Percentiles rank a stretch among this genome's conserved stretches.
Evolutionary conservation across 495 filamentous ascomycete species (phyloP).

Genomic region (Penicillium desertorum): DNA sequence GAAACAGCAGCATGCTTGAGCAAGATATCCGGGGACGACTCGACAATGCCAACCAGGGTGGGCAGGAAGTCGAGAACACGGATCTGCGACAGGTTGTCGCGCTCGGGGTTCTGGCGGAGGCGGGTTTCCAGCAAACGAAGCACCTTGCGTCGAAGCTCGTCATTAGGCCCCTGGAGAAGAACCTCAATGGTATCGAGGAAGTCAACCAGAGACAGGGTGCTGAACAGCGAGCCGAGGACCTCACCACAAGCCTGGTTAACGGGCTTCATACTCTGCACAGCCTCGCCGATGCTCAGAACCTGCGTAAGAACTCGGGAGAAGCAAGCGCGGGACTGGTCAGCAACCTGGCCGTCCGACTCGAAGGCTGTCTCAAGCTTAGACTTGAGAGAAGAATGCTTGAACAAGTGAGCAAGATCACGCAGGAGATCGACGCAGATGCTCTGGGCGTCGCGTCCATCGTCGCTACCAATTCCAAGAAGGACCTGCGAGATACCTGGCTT

Average conservation of each 20-base stretch:
- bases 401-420: conserved; percentile 41
- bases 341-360: conserved; percentile 42
- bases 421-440: conserved; percentile 64
- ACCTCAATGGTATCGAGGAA: conserved; percentile 81
- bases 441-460: conserved; percentile 57
- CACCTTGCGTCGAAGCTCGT: conserved; percentile 73
- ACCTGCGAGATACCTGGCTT: conserved; percentile 66
- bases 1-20: conserved; percentile 79
- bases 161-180: conserved; percentile 68
- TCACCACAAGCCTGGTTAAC: conserved; percentile 65
- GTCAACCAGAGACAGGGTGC: conserved; percentile 75
- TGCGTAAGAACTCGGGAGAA: conserved; percentile 73
- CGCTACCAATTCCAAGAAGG: conserved; percentile 64
- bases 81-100: conserved; percentile 62
- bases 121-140: conserved; percentile 75
- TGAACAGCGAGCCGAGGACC: conserved; percentile 69
- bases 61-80: conserved; percentile 77
- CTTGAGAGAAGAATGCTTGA: conserved; percentile 48
- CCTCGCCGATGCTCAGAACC: conserved; percentile 59
- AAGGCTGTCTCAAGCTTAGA: conserved; percentile 42
- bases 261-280: conserved; percentile 57
- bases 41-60: conserved; percentile 69
- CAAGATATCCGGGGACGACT: conserved; percentile 64
- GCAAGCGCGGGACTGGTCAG: conserved; percentile 59
- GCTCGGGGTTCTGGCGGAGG: conserved; percentile 64